Evolutionary conservation across 257 asterid genomes (phyloP), one percentile per base, ranked within the genome.

Genomic region (Scutellaria barbata): DNA sequence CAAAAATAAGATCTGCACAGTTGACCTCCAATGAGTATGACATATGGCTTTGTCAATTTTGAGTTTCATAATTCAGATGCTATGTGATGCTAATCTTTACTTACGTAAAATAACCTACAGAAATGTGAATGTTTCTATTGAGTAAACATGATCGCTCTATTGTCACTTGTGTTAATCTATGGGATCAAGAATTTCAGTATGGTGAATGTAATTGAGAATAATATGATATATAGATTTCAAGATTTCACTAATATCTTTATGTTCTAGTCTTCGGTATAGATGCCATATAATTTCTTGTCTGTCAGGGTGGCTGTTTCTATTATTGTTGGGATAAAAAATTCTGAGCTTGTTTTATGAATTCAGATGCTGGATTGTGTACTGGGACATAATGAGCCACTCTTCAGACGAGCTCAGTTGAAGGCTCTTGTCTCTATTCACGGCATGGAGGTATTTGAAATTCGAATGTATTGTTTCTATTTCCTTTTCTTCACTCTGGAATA

Each of bases 341-440:
- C 13, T 53, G 39, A 22, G 47, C 55, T 63, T 54, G 1, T 68
- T 60, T 65, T 45, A 6, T 72, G 79, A 43, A 66, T 79, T 50
- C 84, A 95, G 99, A 84, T 95, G 52, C 89, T 92, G 67, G 99
- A 95, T 79, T 92, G 86, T 22, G 90, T 81, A 47, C 81, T 95
- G 80, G 99, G 99, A 66, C 99, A 95, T 75, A 87, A 82, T 66
- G 99, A 95, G 65, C 96, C 92, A n/a, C 77, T 95, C 40, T 95
- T 95, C 76, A 89, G 99, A 83, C 90, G 99, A 68, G 96, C 97
- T 71, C 99, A 95, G 85, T 78, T 92, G 84, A 95, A 95, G 84
- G 99, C 94, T 75, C 93, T 95, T 41, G 99, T 95, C 79, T 90
- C 99, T 60, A 95, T 95, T 80, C 99, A 95, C 68, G 22, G 97